These are phyloP conservation scores for Crithidia expoeki DNA, from an alignment of 208 protist genomes.

Conservation along the genomic window DNA sequence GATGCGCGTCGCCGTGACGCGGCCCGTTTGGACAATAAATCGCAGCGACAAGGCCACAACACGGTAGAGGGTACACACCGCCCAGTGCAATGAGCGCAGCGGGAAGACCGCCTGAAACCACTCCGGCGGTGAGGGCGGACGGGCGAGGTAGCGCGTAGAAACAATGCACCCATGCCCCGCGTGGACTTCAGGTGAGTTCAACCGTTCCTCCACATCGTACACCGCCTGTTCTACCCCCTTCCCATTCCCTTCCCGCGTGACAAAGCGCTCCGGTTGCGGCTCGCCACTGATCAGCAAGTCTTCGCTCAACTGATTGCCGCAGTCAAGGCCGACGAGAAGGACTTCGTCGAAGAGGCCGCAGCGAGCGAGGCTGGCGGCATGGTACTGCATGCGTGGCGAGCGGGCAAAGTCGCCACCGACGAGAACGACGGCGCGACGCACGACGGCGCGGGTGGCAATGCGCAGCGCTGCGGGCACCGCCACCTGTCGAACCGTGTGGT, in stretches of 20 bases:
- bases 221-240: conserved; percentile 14
- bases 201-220: conserved; percentile 24
- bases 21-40: conserved; percentile 55
- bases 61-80: conserved; percentile 64
- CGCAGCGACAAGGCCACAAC: conserved; percentile 35
- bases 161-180: conserved; percentile 35
- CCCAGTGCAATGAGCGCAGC: conserved; percentile 57
- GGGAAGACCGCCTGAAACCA: conserved; percentile 68
- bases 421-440: conserved; percentile 77
- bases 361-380: conserved; percentile 72
- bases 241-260: conserved; percentile 14
- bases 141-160: conserved; percentile 37
- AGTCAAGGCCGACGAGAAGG: conserved; percentile 73
- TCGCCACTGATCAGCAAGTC: conserved; percentile 44
- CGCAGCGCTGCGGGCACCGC: conserved; percentile 41
- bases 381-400: conserved; percentile 93
- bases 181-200: conserved; percentile 20
- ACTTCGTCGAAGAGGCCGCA: conserved; percentile 80
- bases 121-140: conserved; percentile 46
- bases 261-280: conserved; percentile 37
- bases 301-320: conserved; percentile 77
- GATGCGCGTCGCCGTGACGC: conserved; percentile 60
- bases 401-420: conserved; percentile 91
- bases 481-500: conserved; percentile 25
- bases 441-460: conserved; percentile 48